phyloP scores from a whole-genome alignment of 2,329 filamentous ascomycete genomes.

The Pseudogymnoascus sp. region DNA sequence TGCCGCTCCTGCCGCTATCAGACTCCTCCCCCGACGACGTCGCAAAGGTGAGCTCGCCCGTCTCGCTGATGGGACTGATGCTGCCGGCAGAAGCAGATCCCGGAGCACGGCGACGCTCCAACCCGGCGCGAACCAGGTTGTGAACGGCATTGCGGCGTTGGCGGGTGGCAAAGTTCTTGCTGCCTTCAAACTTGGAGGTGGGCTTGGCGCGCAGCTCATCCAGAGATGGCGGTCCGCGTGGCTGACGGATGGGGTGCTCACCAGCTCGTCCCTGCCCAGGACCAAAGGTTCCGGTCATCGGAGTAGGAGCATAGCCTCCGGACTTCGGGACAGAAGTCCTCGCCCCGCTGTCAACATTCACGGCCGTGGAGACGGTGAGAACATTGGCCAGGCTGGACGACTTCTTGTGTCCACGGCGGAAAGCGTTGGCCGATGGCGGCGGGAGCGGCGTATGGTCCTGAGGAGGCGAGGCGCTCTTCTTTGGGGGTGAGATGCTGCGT shows the following conservation, averaged over 20 bases:
- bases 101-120: slow-evolving; percentile 69
- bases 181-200: slow-evolving; percentile 87
- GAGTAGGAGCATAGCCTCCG: slow-evolving; percentile 69
- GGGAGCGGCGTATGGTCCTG: slow-evolving; percentile 66
- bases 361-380: slow-evolving; percentile 24
- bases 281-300: slow-evolving; percentile 76
- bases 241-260: slow-evolving; percentile 89
- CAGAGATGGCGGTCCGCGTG: slow-evolving; percentile 80
- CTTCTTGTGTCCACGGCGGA: slow-evolving; percentile 86
- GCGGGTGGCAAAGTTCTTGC: slow-evolving; percentile 93
- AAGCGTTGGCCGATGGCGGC: slow-evolving; percentile 81
- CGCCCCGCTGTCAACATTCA: slow-evolving; percentile 30
- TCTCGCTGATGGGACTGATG: slow-evolving; percentile 85
- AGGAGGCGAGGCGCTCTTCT: slow-evolving; percentile 59
- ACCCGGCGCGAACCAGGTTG: slow-evolving; percentile 82
- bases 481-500: slow-evolving; percentile 59
- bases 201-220: slow-evolving; percentile 87
- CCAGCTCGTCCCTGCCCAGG: slow-evolving; percentile 88
- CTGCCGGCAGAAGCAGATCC: slow-evolving; percentile 63
- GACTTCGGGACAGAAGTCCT: slow-evolving; percentile 67
- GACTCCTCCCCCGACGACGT: slow-evolving; percentile 64
- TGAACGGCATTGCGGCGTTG: slow-evolving; percentile 86
- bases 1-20: slow-evolving; percentile 59
- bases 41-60: slow-evolving; percentile 56
- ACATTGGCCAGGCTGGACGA: slow-evolving; percentile 52